Evolutionary conservation across 129 eudicot genomes (phyloP), one percentile per base, ranked within the genome.

Genomic region (Escallonia herrerae): DNA sequence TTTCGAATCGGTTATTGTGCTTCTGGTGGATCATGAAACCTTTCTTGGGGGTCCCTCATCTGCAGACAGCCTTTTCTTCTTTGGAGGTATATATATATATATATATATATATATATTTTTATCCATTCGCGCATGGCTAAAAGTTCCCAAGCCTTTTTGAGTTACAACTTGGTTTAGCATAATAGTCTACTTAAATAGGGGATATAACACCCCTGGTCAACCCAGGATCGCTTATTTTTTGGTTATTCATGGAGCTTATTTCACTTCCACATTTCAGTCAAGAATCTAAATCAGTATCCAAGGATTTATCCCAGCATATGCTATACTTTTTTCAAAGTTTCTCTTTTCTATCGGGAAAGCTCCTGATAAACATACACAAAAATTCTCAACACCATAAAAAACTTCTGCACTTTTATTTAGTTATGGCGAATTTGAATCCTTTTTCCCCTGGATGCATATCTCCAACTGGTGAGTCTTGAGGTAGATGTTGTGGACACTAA

Each of bases 11-110:
- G 57, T 22, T 82, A 33, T 40, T 84, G 14, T 85, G 90, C 76
- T 39, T 72, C 54, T 89, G 96, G 96, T 89, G 96, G 96, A 71
- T 89, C 50, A 10, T 82, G 59, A 89, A 78, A 81, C 60, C 81
- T 15, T 40, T 85, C 40, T 72, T 79, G 9, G 68, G 73, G 60
- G 71, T 91, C 45, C 91, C 95, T 53, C 71, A 66, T 67, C 75
- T 91, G 65, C 85, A 74, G 72, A 60, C 71, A 74, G 56, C 73
- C 54, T 79, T 90, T 69, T 78, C 81, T 65, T 78, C 93, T 37
- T 61, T 66, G 43, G 74, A 78, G 97, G 97, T 82, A 75, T 38
- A 46, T 40, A n/a, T n/a, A n/a, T n/a, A n/a, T n/a, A n/a, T n/a
- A n/a, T n/a, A n/a, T n/a, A n/a, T n/a, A n/a, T n/a, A n/a, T n/a